Percentiles rank a stretch among this genome's conserved stretches.
Conservation (phyloP, 345 rosid species). For the Citrus hindsii region DNA sequence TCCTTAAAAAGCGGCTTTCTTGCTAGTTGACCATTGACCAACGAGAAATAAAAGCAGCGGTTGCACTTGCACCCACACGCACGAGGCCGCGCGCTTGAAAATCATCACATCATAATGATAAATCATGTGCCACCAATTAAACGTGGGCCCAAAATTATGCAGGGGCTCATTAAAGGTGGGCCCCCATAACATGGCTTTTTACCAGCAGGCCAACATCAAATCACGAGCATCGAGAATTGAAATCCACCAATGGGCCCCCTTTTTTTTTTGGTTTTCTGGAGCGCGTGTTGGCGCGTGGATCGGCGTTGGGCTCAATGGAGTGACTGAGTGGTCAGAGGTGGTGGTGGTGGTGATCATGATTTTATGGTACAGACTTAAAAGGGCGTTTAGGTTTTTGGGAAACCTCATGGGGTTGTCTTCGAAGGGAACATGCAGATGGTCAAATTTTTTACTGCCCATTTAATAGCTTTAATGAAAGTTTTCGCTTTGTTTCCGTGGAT, state of each 20-base stretch:
- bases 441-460: not conserved
- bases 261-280: not conserved
- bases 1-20: constrained; percentile 47
- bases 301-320: constrained; percentile 19
- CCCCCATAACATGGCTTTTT: constrained; percentile 22
- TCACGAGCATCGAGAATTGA: constrained; percentile 20
- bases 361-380: too few relatives aligned
- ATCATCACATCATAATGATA: constrained; percentile 33
- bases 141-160: not conserved
- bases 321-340: not conserved
- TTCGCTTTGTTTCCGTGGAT: not conserved
- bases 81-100: constrained; percentile 28
- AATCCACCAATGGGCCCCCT: not conserved
- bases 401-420: not conserved
- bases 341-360: not conserved
- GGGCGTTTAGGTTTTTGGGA: not conserved
- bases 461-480: not conserved
- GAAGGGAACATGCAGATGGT: constrained; percentile 3
- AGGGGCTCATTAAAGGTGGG: constrained; percentile 8
- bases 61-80: constrained; percentile 9
- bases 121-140: constrained; percentile 14
- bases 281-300: constrained; percentile 8
- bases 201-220: constrained; percentile 25
- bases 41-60: not conserved
- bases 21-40: constrained; percentile 41